Percentiles rank a stretch among this genome's conserved stretches.
These are phyloP conservation scores for Annulohypoxylon truncatum DNA, from an alignment of 2,329 filamentous ascomycete species.

Conservation along the genomic window DNA sequence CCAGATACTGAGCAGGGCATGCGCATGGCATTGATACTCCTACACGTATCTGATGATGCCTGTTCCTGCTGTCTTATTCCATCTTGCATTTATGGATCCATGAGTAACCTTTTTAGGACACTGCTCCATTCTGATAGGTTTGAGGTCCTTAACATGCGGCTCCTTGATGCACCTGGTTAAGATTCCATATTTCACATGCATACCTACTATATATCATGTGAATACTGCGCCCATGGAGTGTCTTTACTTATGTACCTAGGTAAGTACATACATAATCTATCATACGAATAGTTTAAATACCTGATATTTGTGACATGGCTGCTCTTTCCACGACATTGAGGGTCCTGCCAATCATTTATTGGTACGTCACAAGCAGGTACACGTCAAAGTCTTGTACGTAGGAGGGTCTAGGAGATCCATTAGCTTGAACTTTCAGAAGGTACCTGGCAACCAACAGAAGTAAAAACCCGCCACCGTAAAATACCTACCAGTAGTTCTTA, in stretches of 20 bases:
- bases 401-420: neutral
- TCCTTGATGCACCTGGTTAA: neutral
- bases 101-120: neutral
- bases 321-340: neutral
- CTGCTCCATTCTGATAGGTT: neutral
- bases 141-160: neutral
- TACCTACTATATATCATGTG: neutral
- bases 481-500: neutral
- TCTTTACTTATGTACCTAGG: neutral
- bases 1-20: neutral
- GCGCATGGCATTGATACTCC: neutral
- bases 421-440: constrained; percentile 14
- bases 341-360: constrained; percentile 18
- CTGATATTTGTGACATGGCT: neutral
- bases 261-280: neutral
- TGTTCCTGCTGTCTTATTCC: neutral
- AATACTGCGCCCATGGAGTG: neutral
- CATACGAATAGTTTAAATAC: neutral
- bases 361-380: constrained; percentile 21
- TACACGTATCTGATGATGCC: neutral
- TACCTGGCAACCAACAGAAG: constrained; percentile 10
- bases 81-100: neutral
- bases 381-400: constrained; percentile 10
- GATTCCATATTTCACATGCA: neutral
- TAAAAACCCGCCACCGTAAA: constrained; percentile 20